A percentile compares a stretch with the other conserved stretches of the same genome.
These are phyloP conservation scores for Tuber melanosporum DNA, from an alignment of 495 filamentous ascomycete genomes.

Conservation along the genomic window DNA sequence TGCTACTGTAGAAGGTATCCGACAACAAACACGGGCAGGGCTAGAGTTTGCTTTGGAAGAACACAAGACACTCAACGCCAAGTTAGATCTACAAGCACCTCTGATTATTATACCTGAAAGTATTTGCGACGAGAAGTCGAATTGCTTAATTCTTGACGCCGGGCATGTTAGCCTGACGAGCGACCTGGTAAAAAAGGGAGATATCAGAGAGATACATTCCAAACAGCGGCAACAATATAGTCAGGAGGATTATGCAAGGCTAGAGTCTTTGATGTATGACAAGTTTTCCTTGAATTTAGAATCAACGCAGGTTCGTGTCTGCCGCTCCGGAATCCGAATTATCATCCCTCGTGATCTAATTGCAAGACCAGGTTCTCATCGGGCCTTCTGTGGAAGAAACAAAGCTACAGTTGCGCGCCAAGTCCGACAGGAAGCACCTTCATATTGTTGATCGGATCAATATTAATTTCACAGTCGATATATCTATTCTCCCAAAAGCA, in stretches of 20 bases:
- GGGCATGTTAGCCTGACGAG: conserved; percentile 92
- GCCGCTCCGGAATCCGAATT: background rate
- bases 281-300: conserved; percentile 86
- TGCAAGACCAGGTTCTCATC: conserved; percentile 59
- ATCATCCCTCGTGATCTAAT: conserved; percentile 7
- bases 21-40: conserved; percentile 91
- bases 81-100: conserved; percentile 90
- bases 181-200: conserved; percentile 82
- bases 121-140: conserved; percentile 68
- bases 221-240: conserved; percentile 85
- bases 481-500: conserved; percentile 88
- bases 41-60: conserved; percentile 93
- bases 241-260: conserved; percentile 75
- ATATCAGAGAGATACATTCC: conserved; percentile 77
- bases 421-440: conserved; percentile 63
- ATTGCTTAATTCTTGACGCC: conserved; percentile 89
- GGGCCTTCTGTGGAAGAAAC: conserved; percentile 90
- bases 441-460: conserved; percentile 96
- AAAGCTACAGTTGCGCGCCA: conserved; percentile 68
- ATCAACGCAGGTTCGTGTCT: conserved; percentile 61
- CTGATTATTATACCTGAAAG: conserved; percentile 93
- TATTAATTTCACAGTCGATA: conserved; percentile 85
- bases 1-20: conserved; percentile 84
- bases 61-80: conserved; percentile 94
- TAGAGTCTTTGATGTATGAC: conserved; percentile 92